Evolutionary conservation across 208 protist species (phyloP).

Genomic region (Trypanosoma congolense): DNA sequence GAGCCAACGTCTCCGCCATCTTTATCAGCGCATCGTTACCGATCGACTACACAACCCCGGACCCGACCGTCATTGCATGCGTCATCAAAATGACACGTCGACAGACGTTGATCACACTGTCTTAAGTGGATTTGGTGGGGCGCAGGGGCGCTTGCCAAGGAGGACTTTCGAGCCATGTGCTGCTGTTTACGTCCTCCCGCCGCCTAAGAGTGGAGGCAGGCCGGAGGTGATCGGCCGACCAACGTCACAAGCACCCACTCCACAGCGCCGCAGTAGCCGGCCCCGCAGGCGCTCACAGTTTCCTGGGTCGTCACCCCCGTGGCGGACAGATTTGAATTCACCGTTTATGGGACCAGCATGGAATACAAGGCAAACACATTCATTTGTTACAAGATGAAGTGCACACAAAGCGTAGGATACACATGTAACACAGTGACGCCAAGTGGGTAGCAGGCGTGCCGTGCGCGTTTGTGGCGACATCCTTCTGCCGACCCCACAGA

Average conservation of each 20-base stretch:
- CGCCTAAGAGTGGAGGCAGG: background rate
- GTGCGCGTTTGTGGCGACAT: no score
- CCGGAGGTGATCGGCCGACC: background rate
- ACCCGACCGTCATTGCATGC: background rate
- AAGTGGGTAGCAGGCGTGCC: no score
- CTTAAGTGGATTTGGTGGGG: background rate
- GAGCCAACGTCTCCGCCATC: constrained; percentile 45
- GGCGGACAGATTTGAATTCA: constrained; percentile 68
- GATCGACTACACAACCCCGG: background rate
- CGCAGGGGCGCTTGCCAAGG: background rate
- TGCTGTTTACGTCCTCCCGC: constrained; percentile 20
- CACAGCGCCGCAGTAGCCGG: background rate
- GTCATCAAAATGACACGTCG: background rate
- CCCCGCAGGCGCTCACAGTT: constrained; percentile 8
- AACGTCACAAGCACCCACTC: constrained; percentile 8
- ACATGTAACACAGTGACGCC: no score
- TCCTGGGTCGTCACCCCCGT: constrained; percentile 47
- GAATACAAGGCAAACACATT: constrained; percentile 49
- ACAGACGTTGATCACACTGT: background rate
- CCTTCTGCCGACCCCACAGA: no score
- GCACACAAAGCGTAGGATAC: constrained; percentile 6
- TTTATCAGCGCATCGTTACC: constrained; percentile 24
- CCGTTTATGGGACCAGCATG: constrained; percentile 43
- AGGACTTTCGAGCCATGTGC: constrained; percentile 21
- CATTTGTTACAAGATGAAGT: constrained; percentile 16